Evolutionary conservation across 306 rosid genomes (phyloP), one percentile per base, ranked within the genome.

Genomic region (Adenanthera pavonina): DNA sequence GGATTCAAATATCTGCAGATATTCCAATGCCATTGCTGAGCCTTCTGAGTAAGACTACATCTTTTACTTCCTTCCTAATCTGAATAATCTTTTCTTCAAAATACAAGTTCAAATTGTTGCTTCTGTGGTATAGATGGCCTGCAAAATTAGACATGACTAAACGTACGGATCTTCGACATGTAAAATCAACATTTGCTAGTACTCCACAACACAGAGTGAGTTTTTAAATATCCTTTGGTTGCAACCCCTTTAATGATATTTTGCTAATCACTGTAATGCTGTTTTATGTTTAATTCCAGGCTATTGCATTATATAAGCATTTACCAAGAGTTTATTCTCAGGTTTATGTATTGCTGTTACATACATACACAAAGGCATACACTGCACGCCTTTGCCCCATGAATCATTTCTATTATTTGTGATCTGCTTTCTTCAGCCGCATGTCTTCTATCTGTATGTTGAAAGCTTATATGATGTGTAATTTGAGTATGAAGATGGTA

Each of bases 111-210:
- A 52, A 49, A 59, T 20, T 70, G 48, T 56, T 80, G 38, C 85
- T 82, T 73, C 20, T 72, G 74, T 93, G 89, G 78, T 84, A 80
- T 84, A 95, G 99, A 83, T 95, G 99, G 98, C 99, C 99, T 13
- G 60, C 91, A 73, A 95, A 93, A 82, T 87, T 95, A 84, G 98
- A 95, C 88, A 95, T 93, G 97, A 93, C 92, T 70, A 95, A 93
- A 87, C 98, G 98, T 49, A 93, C 98, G 67, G 99, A 93, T 86
- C 83, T 89, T 84, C 88, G 81, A 77, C 99, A 93, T 74, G 95
- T 95, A 78, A 90, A 88, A 86, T 87, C 96, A 60, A 90, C 99
- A 79, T 95, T 95, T 87, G 82, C 89, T 48, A 78, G 89, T 80
- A 88, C 90, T 66, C 97, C 99, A 66, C 88, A 89, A 44, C 91